Evolutionary conservation across 225 moss, liverwort and hornwort genomes (phyloP).

Genomic region (Marchantia paleacea): DNA sequence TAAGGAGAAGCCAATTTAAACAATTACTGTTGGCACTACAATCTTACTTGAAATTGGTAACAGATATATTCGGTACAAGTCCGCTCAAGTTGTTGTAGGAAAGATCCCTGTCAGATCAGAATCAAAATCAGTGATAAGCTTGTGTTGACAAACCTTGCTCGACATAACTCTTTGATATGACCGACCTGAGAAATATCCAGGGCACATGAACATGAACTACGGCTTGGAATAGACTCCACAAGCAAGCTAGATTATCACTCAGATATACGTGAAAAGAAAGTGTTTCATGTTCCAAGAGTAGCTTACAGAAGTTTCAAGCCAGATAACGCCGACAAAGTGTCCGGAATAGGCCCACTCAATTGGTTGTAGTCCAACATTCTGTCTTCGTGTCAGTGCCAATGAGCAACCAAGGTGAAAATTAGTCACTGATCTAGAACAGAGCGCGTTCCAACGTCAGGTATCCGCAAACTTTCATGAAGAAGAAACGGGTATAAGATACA

Average conservation of each 20-base stretch:
- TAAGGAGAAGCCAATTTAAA: not conserved
- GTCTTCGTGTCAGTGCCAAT: constrained; percentile 13
- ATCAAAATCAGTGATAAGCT: not conserved
- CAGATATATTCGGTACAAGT: constrained; percentile 59
- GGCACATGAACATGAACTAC: too few species aligned
- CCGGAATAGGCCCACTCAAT: constrained; percentile 35
- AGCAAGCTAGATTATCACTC: not conserved
- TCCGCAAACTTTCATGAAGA: too few species aligned
- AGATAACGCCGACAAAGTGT: constrained; percentile 17
- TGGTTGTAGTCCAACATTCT: constrained; percentile 32
- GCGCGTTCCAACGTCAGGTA: not conserved
- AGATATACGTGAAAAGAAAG: too few species aligned
- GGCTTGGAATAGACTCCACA: too few species aligned
- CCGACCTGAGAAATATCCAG: too few species aligned
- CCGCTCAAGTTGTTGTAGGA: constrained; percentile 80
- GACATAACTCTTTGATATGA: too few species aligned
- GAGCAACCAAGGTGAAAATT: not conserved
- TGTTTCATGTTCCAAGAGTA: not conserved
- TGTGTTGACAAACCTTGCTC: too few species aligned
- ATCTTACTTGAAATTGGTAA: constrained; percentile 61
- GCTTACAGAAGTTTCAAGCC: constrained; percentile 23
- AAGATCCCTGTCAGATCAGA: constrained; percentile 50
- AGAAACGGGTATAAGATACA: too few species aligned
- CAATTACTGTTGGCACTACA: not conserved
- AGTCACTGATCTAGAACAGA: not conserved